These are phyloP conservation scores for Jackrogersella multiformis DNA, from an alignment of 495 filamentous ascomycete species.

Conservation along the genomic window DNA sequence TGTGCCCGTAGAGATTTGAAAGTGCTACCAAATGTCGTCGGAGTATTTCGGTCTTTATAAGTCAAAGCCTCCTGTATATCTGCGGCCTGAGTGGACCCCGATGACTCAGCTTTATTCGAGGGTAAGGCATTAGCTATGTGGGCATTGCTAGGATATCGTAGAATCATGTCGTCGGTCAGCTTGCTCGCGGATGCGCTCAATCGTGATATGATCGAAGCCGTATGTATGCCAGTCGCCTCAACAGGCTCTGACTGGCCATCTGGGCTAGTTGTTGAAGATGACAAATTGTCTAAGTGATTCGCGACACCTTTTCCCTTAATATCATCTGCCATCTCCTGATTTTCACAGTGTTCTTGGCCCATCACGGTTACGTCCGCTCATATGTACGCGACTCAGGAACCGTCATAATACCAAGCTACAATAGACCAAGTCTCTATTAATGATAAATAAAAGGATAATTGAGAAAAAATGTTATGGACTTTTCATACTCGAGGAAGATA, in stretches of 20 bases:
- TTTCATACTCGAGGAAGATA: background rate
- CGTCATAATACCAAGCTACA: background rate
- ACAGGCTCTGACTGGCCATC: background rate
- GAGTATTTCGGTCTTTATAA: slow-evolving; percentile 7
- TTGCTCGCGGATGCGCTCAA: slow-evolving; percentile 32
- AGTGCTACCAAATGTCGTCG: slow-evolving; percentile 5
- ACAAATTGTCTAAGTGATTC: background rate
- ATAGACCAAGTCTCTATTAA: background rate
- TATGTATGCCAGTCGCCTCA: background rate
- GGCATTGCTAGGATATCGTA: background rate
- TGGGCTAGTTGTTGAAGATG: background rate
- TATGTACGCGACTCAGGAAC: background rate
- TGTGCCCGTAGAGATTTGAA: slow-evolving; percentile 37
- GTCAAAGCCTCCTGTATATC: slow-evolving; percentile 8
- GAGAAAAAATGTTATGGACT: background rate
- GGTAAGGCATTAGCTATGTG: slow-evolving; percentile 11
- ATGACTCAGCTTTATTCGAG: slow-evolving; percentile 39
- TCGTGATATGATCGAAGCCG: slow-evolving; percentile 27
- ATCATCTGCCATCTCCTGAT: slow-evolving; percentile 2
- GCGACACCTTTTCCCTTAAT: slow-evolving; percentile 32
- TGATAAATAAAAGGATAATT: background rate
- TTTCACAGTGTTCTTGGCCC: slow-evolving; percentile 7
- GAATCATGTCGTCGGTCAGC: slow-evolving; percentile 24
- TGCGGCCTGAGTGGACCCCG: background rate
- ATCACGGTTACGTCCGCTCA: slow-evolving; percentile 11